These are phyloP conservation scores for Teratosphaeria viscida DNA, from an alignment of 2,329 filamentous ascomycete species.

Conservation along the genomic window DNA sequence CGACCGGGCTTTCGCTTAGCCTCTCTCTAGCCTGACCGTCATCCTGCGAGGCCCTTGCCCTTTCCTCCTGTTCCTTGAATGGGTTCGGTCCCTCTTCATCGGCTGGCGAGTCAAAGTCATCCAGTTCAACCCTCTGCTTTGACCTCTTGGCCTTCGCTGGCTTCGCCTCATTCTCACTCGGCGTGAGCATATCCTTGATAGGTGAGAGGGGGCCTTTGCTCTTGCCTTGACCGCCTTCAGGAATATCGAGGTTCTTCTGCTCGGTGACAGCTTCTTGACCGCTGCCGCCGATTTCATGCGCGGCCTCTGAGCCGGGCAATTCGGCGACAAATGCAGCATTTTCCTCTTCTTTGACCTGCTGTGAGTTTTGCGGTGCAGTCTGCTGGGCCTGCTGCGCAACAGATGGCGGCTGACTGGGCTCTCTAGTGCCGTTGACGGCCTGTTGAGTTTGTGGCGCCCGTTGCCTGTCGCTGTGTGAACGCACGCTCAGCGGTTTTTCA, in stretches of 20 bases:
- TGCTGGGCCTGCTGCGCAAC: not conserved
- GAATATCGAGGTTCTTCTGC: not conserved
- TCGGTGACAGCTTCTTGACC: conserved; percentile 26
- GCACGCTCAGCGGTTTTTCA: conserved; percentile 7
- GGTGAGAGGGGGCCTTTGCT: conserved; percentile 16
- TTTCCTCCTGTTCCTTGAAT: conserved; percentile 28
- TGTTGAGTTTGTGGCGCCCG: not conserved
- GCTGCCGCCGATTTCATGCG: conserved; percentile 30
- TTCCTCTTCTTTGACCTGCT: conserved; percentile 1
- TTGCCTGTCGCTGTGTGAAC: not conserved
- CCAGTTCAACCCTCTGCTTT: conserved; percentile 54
- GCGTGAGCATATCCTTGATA: conserved; percentile 36
- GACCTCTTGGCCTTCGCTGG: conserved; percentile 48
- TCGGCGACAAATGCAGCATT: conserved; percentile 24
- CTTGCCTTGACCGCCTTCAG: not conserved
- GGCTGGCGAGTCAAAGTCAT: conserved; percentile 55
- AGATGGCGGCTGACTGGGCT: not conserved
- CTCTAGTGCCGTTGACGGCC: not conserved
- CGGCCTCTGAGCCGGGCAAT: conserved; percentile 27
- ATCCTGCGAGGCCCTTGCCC: conserved; percentile 4
- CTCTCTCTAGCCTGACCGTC: conserved; percentile 16
- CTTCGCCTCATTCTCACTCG: conserved; percentile 33
- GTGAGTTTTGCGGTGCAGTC: not conserved
- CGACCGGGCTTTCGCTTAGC: conserved; percentile 57
- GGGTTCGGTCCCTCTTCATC: conserved; percentile 34